Evolutionary conservation across 805 yeast genomes (phyloP).

Genomic region (Isabelozyma pseudorhagii): DNA sequence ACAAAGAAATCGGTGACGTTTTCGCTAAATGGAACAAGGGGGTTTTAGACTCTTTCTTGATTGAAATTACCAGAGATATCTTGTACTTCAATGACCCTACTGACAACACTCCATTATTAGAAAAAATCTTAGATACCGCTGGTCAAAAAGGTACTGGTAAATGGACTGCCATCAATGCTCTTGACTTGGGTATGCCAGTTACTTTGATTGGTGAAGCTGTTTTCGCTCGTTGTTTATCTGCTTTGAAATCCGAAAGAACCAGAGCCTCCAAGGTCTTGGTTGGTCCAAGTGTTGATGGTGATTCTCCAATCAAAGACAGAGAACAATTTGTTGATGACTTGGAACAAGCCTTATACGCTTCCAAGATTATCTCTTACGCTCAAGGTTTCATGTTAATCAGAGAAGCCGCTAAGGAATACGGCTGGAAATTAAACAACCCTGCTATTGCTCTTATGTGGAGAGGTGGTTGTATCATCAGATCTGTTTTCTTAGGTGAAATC

Average conservation of each 20-base stretch:
- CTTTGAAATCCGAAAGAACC: constrained; percentile 87
- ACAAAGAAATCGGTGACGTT: constrained; percentile 91
- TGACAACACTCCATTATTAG: constrained; percentile 90
- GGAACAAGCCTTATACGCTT: constrained; percentile 97
- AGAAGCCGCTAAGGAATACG: constrained; percentile 96
- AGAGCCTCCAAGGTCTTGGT: constrained; percentile 74
- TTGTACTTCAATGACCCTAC: constrained; percentile 78
- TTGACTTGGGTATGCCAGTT: constrained; percentile 97
- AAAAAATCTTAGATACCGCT: constrained; percentile 94
- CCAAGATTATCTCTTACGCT: constrained; percentile 96
- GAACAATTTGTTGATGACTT: constrained; percentile 83
- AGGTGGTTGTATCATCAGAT: constrained; percentile 99
- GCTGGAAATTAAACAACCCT: constrained; percentile 97
- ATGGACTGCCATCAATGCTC: constrained; percentile 98
- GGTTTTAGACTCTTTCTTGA: constrained; percentile 92
- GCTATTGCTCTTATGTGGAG: constrained; percentile 99
- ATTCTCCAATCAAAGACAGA: constrained; percentile 66
- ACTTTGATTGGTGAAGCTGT: constrained; percentile 99
- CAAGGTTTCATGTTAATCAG: constrained; percentile 99
- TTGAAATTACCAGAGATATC: constrained; percentile 96
- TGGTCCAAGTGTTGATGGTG: constrained; percentile 73
- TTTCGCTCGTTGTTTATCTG: constrained; percentile 92
- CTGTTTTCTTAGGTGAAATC: constrained; percentile 96
- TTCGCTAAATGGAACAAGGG: constrained; percentile 95
- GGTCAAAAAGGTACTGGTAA: constrained; percentile 99